Base-by-base conservation (phyloP, 495 filamentous ascomycete genomes). In the Penicillium tannophilum region DNA sequence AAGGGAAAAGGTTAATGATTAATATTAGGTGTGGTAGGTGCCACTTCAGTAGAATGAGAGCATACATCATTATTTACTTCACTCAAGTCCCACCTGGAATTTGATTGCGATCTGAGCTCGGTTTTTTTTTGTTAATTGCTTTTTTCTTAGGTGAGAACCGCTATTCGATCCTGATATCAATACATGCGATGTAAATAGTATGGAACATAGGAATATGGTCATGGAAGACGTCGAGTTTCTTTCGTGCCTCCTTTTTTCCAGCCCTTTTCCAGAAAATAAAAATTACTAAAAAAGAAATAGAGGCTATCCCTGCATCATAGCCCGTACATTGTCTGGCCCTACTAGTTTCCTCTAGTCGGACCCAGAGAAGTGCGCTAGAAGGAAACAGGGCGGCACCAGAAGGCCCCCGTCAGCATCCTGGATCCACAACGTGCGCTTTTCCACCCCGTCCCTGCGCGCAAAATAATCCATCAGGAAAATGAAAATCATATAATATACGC, bases 391-490 rank as follows among this genome's bases (percentile, higher is more conserved):
- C 64, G 59, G 69, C 71, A 66, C 69, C 65, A 75, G 69, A 75
- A 69, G 72, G 61, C 61, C 65, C 45, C 68, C 61, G 64, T 71
- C 71, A 71, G 64, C 66, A 60, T 44, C 28, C 54, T 61, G 72
- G 73, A 62, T 73, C 73, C 73, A 74, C 73, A 69, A 68, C 67
- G 64, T 74, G 64, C 63, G 39, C 58, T 66, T 71, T 65, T 59
- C 62, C 60, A 52, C 69, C 63, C 69, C 69, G 63, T 72, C 63
- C 63, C 68, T 64, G 68, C 63, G 62, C 63, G 62, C 63, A 59
- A 52, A 49, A 53, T 42, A 43, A 35, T 26, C 17, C 26, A 35
- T 17, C 35, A 23, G 20, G 20, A 23, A 31, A 49, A n/a, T n/a
- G n/a, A n/a, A 24, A 23, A 31, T 50, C 36, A 36, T 23, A 23